phyloP scores from a whole-genome alignment of 257 asterid species.

The Osmanthus fragrans region DNA sequence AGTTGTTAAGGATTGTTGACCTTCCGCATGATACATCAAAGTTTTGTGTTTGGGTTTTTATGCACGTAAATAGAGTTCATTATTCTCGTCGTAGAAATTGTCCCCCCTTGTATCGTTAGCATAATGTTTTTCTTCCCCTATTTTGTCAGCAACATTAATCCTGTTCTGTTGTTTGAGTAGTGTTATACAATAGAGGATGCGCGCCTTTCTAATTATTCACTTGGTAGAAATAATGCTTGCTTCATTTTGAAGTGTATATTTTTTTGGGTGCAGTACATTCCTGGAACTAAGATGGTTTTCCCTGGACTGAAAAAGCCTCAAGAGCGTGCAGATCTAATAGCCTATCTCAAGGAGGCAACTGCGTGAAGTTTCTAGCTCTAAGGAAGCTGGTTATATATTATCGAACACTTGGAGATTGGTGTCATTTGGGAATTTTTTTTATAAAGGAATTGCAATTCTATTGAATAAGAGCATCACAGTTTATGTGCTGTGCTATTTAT shows the following conservation, averaged over 20 bases:
- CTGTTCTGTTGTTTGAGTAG: no score
- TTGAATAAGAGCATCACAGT: constrained; percentile 37
- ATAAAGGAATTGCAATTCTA: background rate
- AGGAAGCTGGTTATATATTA: background rate
- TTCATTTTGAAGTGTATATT: background rate
- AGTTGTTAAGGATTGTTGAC: background rate
- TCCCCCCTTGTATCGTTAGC: background rate
- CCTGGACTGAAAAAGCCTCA: constrained; percentile 98
- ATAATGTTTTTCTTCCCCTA: background rate
- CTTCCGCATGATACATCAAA: background rate
- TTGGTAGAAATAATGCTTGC: background rate
- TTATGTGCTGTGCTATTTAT: constrained; percentile 25
- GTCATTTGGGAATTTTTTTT: constrained; percentile 28
- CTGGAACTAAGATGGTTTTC: constrained; percentile 97
- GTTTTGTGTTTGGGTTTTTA: background rate
- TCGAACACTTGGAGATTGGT: constrained; percentile 8
- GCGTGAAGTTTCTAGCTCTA: constrained; percentile 37
- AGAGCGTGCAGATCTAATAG: constrained; percentile 86
- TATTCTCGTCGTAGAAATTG: background rate
- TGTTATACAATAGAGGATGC: background rate
- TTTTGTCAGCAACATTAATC: background rate
- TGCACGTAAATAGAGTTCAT: background rate
- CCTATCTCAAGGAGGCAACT: constrained; percentile 80
- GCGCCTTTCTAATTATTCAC: no score
- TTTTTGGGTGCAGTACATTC: constrained; percentile 69